Conservation (phyloP, 106 monocot species). For the Amphibolis antarctica region DNA sequence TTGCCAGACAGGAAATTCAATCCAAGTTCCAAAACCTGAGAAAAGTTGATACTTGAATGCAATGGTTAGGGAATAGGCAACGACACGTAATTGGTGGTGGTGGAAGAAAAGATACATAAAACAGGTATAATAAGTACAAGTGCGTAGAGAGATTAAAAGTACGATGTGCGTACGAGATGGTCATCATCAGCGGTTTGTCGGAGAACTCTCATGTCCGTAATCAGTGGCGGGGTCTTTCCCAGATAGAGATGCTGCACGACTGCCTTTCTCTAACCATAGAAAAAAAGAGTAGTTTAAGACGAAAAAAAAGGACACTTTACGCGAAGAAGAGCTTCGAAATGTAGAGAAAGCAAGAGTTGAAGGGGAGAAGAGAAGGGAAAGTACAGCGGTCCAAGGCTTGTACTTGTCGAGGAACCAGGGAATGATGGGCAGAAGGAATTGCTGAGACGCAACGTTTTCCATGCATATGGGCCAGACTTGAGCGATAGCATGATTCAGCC, state of each 20-base stretch:
- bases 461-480: slow-evolving; percentile 95
- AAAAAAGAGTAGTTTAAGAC: background rate
- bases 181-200: slow-evolving; percentile 74
- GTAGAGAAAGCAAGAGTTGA: background rate
- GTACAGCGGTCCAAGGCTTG: slow-evolving; percentile 89
- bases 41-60: background rate
- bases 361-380: no score
- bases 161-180: slow-evolving; percentile 52
- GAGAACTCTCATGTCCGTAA: slow-evolving; percentile 82
- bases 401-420: slow-evolving; percentile 96
- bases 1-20: slow-evolving; percentile 80
- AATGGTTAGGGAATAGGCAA: background rate
- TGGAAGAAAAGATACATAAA: background rate
- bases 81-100: no score
- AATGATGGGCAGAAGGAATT: slow-evolving; percentile 76
- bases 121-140: background rate
- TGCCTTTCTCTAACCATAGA: slow-evolving; percentile 47
- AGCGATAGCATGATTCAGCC: slow-evolving; percentile 87
- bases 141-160: background rate
- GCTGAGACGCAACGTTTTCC: slow-evolving; percentile 79
- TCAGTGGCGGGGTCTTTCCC: slow-evolving; percentile 74
- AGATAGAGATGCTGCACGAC: slow-evolving; percentile 72
- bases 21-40: slow-evolving; percentile 79
- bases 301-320: background rate
- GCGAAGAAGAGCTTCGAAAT: no score